phyloP scores from a whole-genome alignment of 73 alveolate species.

The Stentor coeruleus region DNA sequence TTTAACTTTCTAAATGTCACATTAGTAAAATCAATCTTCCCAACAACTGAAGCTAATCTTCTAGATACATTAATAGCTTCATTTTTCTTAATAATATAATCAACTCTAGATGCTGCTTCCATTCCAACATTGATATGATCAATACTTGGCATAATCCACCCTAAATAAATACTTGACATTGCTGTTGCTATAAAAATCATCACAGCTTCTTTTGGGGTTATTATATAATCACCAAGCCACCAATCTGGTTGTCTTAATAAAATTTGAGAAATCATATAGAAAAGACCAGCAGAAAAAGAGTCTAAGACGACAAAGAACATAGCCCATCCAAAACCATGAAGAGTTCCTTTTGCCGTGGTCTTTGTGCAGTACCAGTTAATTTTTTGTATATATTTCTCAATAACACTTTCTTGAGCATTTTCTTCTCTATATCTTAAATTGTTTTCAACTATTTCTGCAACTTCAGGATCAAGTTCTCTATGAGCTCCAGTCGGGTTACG shows the following conservation, averaged over 20 bases:
- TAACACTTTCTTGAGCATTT: constrained; percentile 47
- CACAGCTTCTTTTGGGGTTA: background rate
- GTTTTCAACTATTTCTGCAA: no score
- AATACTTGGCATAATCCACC: background rate
- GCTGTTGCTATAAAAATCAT: constrained; percentile 5
- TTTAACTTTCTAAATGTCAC: constrained; percentile 28
- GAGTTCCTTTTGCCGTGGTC: background rate
- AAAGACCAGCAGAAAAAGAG: background rate
- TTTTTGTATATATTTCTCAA: background rate
- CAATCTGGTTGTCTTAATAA: background rate
- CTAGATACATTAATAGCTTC: background rate
- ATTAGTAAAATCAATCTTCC: constrained; percentile 17
- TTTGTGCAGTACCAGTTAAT: no score
- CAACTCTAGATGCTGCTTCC: constrained; percentile 19
- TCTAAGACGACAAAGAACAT: background rate
- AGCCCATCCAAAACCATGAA: constrained; percentile 23
- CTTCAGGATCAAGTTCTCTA: constrained; percentile 51
- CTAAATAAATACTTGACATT: background rate
- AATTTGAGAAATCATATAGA: background rate
- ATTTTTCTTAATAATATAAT: background rate
- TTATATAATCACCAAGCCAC: background rate
- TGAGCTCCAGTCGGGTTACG: constrained; percentile 44
- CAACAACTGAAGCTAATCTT: constrained; percentile 13
- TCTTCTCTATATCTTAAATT: constrained; percentile 46
- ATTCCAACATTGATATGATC: background rate